These are phyloP conservation scores for Sordariomycetes sp. DNA, from an alignment of 2,329 filamentous ascomycete species.

Conservation along the genomic window DNA sequence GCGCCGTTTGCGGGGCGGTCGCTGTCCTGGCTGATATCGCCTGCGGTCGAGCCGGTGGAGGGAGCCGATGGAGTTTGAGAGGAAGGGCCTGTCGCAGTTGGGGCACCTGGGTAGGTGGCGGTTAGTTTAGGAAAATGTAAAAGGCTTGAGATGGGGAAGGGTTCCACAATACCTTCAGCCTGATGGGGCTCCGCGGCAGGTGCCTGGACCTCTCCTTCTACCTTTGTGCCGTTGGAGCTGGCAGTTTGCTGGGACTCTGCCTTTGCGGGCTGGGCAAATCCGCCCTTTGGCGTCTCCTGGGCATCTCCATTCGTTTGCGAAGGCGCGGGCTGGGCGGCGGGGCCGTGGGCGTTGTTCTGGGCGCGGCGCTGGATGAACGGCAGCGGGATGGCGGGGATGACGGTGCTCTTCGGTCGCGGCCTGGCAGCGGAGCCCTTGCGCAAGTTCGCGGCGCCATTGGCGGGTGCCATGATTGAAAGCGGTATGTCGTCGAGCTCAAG, in stretches of 20 bases:
- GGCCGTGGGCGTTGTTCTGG: background rate
- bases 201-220: background rate
- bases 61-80: background rate
- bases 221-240: background rate
- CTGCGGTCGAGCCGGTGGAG: background rate
- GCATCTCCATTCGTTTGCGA: background rate
- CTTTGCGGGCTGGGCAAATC: background rate
- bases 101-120: background rate
- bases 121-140: background rate
- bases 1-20: background rate
- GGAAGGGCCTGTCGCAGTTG: background rate
- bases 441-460: background rate
- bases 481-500: background rate
- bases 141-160: background rate
- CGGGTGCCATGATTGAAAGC: background rate
- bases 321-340: background rate
- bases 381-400: slow-evolving; percentile 4
- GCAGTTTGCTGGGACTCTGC: background rate
- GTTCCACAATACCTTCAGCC: background rate
- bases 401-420: background rate
- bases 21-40: background rate
- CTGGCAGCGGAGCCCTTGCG: background rate
- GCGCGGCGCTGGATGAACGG: slow-evolving; percentile 2
- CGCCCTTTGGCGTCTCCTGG: background rate
- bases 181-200: background rate